These are phyloP conservation scores for Pyrenula aspistea DNA, from an alignment of 495 filamentous ascomycete genomes.

Conservation along the genomic window DNA sequence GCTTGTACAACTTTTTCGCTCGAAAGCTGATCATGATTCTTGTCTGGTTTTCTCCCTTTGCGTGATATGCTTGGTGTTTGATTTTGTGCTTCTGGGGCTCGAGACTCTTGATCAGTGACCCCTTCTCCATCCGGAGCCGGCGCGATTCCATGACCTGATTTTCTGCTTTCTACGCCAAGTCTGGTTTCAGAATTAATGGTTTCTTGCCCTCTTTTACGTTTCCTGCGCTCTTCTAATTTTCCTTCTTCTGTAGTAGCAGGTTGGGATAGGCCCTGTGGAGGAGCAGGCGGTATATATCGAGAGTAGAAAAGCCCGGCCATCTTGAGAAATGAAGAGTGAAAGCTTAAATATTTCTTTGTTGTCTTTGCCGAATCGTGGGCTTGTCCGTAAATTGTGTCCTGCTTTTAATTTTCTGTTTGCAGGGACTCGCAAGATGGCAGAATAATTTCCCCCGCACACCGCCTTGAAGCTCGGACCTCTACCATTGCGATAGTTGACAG, in stretches of 20 bases:
- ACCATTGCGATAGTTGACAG: slow-evolving; percentile 5
- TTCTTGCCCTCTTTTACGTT: slow-evolving; percentile 6
- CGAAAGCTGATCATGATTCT: not conserved
- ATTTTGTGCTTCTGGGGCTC: slow-evolving; percentile 1
- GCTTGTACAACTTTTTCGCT: not conserved
- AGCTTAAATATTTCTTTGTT: no score
- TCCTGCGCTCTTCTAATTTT: slow-evolving; percentile 5
- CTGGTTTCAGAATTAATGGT: no score
- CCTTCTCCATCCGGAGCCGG: not conserved
- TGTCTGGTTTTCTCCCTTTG: not conserved
- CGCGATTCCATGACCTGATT: no score
- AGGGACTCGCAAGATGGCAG: no score
- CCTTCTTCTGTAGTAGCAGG: not conserved
- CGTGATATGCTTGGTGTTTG: not conserved
- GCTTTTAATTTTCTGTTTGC: no score
- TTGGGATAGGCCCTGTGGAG: not conserved
- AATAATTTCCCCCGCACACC: slow-evolving; percentile 18
- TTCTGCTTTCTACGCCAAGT: no score
- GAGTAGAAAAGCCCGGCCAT: slow-evolving; percentile 34
- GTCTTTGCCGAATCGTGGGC: no score
- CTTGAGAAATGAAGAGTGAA: slow-evolving; percentile 14
- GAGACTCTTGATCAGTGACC: not conserved
- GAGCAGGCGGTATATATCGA: slow-evolving; percentile 33
- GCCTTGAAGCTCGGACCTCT: not conserved
- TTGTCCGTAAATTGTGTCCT: no score